Evolutionary conservation across 192 early-diverging fungal species (phyloP).

Genomic region (Entomortierella beljakovae): DNA sequence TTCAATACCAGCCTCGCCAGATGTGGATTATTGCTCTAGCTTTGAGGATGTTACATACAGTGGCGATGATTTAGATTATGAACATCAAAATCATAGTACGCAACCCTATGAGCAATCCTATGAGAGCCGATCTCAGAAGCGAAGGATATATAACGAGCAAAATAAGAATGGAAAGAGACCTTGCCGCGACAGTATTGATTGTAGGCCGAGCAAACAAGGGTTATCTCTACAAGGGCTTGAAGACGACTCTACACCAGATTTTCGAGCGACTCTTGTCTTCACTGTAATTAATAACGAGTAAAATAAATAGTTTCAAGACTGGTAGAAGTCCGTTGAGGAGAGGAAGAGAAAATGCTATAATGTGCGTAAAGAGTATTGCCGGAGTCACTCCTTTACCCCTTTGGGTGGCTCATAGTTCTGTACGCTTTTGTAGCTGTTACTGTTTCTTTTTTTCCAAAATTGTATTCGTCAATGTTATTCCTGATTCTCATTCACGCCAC

Average conservation of each 20-base stretch:
- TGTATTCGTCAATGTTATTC: neutral
- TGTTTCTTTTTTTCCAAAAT: neutral
- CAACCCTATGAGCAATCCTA: neutral
- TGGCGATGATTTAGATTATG: neutral
- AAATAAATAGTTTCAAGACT: neutral
- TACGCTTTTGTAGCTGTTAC: neutral
- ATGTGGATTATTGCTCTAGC: too few relatives aligned
- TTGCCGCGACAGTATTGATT: neutral
- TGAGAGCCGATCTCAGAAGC: neutral
- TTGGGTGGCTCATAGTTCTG: neutral
- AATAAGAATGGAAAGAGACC: constrained; percentile 6
- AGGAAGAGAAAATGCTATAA: neutral
- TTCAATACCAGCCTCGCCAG: too few relatives aligned
- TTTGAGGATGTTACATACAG: neutral
- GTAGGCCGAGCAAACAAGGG: neutral
- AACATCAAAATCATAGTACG: neutral
- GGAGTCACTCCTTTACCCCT: neutral
- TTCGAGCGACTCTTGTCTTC: neutral
- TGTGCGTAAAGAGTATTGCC: neutral
- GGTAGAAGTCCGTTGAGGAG: neutral
- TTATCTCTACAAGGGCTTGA: neutral
- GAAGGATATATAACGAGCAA: neutral
- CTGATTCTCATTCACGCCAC: constrained; percentile 33
- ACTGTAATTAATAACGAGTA: neutral
- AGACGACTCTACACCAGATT: neutral